These are phyloP conservation scores for Nemania sp. DNA, from an alignment of 2,329 filamentous ascomycete genomes.

Conservation along the genomic window DNA sequence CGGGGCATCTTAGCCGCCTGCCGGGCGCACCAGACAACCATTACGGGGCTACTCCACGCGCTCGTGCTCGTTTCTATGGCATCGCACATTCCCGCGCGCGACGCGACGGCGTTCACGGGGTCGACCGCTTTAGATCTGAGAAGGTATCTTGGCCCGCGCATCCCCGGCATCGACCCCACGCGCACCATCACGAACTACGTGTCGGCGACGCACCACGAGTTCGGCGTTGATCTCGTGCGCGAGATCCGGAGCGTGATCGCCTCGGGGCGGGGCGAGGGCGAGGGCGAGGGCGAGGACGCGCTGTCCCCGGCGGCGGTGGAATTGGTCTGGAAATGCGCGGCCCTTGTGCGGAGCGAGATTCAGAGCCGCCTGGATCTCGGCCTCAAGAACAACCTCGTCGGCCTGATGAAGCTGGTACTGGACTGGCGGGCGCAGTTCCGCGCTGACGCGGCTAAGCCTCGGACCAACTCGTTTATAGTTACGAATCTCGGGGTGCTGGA, in stretches of 20 bases:
- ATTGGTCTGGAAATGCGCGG: constrained; percentile 42
- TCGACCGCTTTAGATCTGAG: constrained; percentile 38
- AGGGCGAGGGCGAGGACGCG: not conserved
- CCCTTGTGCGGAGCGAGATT: constrained; percentile 49
- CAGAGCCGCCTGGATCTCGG: constrained; percentile 45
- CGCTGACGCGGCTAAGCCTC: constrained; percentile 45
- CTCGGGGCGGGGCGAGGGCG: no score
- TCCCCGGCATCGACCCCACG: constrained; percentile 26
- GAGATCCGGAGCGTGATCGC: constrained; percentile 28
- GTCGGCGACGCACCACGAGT: constrained; percentile 37
- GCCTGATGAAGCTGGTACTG: constrained; percentile 51
- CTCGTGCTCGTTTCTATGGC: constrained; percentile 37
- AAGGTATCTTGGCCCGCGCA: constrained; percentile 19
- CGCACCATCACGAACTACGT: constrained; percentile 42
- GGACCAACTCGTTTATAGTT: constrained; percentile 52
- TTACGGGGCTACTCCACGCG: constrained; percentile 45
- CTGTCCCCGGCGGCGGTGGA: constrained; percentile 24
- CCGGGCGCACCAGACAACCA: constrained; percentile 41
- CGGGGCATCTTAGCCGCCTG: constrained; percentile 33
- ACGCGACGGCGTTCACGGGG: constrained; percentile 36
- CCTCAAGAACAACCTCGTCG: constrained; percentile 51
- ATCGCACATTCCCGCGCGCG: constrained; percentile 8
- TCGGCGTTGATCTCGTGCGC: constrained; percentile 36
- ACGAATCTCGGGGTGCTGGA: constrained; percentile 54
- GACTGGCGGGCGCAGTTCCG: constrained; percentile 52